A percentile compares a stretch with the other conserved stretches of the same genome.
Evolutionary conservation across 2,329 filamentous ascomycete species (phyloP).

Genomic region (Ceratocystis huliohia): DNA sequence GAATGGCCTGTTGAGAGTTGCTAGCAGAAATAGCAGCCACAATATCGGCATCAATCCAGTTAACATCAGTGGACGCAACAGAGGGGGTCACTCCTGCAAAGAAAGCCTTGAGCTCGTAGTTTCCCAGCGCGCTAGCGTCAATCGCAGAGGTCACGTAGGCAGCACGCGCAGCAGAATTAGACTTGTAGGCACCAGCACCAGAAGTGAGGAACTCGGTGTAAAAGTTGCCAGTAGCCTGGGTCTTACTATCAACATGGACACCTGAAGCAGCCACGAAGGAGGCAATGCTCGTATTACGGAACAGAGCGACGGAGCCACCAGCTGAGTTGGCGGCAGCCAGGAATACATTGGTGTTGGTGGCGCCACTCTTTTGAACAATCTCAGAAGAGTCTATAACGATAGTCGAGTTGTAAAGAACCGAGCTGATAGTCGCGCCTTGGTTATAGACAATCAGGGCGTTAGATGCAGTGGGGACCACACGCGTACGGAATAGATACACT

Average conservation of each 20-base stretch:
- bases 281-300: conserved; percentile 30
- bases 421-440: conserved; percentile 27
- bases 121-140: conserved; percentile 26
- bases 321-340: conserved; percentile 32
- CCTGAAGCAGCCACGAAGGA: conserved; percentile 30
- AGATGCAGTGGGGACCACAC: conserved; percentile 30
- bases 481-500: conserved; percentile 34
- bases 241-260: conserved; percentile 26
- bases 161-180: conserved; percentile 28
- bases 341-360: conserved; percentile 31
- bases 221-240: conserved; percentile 27
- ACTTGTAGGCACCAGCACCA: conserved; percentile 31
- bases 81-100: conserved; percentile 28
- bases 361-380: conserved; percentile 26
- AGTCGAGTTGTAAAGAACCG: conserved; percentile 30
- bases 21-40: conserved; percentile 21
- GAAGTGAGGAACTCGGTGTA: conserved; percentile 33
- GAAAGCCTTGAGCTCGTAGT: conserved; percentile 29
- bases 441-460: conserved; percentile 29
- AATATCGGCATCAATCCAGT: conserved; percentile 31
- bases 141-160: conserved; percentile 29
- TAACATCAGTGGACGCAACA: conserved; percentile 27
- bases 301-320: conserved; percentile 31
- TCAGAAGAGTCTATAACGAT: conserved; percentile 32
- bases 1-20: not conserved